phyloP scores from a whole-genome alignment of 2,329 filamentous ascomycete genomes.

The Talaromyces islandicus region DNA sequence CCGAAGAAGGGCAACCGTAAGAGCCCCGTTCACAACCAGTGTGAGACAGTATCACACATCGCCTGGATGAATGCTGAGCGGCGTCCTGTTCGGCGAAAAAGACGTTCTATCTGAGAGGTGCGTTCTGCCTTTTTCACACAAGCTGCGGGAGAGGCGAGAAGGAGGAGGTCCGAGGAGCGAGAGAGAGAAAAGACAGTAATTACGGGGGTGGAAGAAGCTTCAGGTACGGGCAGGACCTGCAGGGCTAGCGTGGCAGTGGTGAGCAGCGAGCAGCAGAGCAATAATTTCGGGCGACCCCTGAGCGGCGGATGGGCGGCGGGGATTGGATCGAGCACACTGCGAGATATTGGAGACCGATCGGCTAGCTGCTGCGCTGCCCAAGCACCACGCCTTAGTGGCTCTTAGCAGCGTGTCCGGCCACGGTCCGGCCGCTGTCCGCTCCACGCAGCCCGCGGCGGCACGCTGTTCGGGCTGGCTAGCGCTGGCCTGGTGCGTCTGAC shows the following conservation, averaged over 20 bases:
- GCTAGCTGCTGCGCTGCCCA: background rate
- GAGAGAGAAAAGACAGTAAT: background rate
- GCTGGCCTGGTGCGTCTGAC: background rate
- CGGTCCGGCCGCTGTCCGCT: background rate
- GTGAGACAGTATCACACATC: conserved; percentile 11
- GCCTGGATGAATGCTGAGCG: conserved; percentile 8
- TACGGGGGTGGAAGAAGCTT: background rate
- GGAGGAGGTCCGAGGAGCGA: conserved; percentile 6
- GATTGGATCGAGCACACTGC: background rate
- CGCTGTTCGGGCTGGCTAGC: background rate
- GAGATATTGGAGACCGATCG: background rate
- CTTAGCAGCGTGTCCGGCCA: background rate
- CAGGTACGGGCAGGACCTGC: background rate
- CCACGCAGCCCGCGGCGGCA: background rate
- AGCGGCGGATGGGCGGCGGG: background rate
- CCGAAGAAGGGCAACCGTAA: background rate
- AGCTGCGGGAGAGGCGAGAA: conserved; percentile 2
- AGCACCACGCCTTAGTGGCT: background rate
- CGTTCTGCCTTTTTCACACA: background rate
- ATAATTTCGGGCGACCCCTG: background rate
- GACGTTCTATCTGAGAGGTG: conserved; percentile 27
- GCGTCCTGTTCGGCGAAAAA: background rate
- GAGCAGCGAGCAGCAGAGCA: background rate
- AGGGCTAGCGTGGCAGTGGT: background rate
- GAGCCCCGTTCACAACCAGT: conserved; percentile 9